Percentiles rank a stretch among this genome's conserved stretches.
Conservation (phyloP, 805 yeast species). For the Lipomyces yamanashiensis region DNA sequence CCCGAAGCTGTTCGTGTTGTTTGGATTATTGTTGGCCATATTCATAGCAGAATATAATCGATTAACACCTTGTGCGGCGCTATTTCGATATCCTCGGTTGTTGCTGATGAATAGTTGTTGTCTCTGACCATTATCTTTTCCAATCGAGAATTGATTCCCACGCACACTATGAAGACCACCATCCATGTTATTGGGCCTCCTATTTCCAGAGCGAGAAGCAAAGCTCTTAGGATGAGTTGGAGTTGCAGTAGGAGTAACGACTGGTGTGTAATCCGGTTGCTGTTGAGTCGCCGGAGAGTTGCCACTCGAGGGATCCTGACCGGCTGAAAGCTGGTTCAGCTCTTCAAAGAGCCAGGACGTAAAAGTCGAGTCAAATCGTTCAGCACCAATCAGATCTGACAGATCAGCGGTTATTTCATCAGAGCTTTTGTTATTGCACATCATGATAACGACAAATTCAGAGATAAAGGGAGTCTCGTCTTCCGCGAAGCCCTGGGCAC, state of each 20-base stretch:
- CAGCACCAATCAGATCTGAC: slow-evolving; percentile 38
- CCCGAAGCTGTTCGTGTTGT: background rate
- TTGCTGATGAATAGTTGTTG: background rate
- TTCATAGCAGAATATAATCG: background rate
- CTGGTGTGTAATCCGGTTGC: background rate
- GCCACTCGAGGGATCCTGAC: background rate
- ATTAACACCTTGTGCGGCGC: background rate
- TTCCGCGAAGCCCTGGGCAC: slow-evolving; percentile 37
- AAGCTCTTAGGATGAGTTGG: background rate
- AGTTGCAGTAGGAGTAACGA: background rate
- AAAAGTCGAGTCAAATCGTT: slow-evolving; percentile 38
- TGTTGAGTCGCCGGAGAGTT: background rate
- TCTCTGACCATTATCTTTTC: background rate
- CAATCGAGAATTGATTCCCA: slow-evolving; percentile 10
- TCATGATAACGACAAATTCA: slow-evolving; percentile 42
- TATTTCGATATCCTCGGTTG: background rate
- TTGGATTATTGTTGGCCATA: background rate
- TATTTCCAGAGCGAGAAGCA: background rate
- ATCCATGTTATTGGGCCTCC: background rate
- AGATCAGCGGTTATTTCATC: slow-evolving; percentile 39
- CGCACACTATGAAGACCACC: slow-evolving; percentile 9
- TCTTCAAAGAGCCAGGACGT: slow-evolving; percentile 38
- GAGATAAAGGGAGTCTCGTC: slow-evolving; percentile 41
- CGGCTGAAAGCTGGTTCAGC: background rate
- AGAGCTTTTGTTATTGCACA: slow-evolving; percentile 38